Conservation (phyloP, 1,284 basidiomycete genomes). For the Quambalaria eucalypti region DNA sequence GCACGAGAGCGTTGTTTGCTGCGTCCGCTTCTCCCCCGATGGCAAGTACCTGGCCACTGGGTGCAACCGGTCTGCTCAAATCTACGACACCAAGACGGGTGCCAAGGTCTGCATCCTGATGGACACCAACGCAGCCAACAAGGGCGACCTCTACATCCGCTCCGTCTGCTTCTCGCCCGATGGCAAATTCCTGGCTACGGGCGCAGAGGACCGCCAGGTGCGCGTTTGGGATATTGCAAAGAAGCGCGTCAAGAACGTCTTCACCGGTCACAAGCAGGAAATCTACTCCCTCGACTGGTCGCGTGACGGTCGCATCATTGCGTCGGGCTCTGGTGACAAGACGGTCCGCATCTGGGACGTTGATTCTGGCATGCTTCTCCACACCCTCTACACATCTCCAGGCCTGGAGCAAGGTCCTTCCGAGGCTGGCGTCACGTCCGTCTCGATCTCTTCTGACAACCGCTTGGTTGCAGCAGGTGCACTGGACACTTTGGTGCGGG, state of each 20-base stretch:
- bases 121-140: conserved; percentile 53
- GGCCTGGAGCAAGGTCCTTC: conserved; percentile 52
- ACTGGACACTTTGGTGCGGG: conserved; percentile 71
- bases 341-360: conserved; percentile 84
- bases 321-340: conserved; percentile 81
- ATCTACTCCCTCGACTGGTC: conserved; percentile 81
- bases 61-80: conserved; percentile 80
- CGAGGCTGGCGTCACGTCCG: conserved; percentile 65
- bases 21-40: conserved; percentile 79
- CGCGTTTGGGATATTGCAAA: conserved; percentile 67
- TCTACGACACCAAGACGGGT: conserved; percentile 79
- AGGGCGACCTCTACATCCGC: conserved; percentile 45
- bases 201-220: conserved; percentile 44
- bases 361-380: conserved; percentile 52
- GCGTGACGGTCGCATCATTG: conserved; percentile 67
- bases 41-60: conserved; percentile 81
- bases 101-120: conserved; percentile 57
- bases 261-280: conserved; percentile 78
- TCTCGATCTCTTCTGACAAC: conserved; percentile 72
- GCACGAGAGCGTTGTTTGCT: conserved; percentile 86
- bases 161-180: conserved; percentile 44
- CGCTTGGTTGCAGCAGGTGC: conserved; percentile 71
- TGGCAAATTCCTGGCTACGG: conserved; percentile 42
- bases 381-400: conserved; percentile 43
- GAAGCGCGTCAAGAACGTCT: conserved; percentile 55